A percentile compares a stretch with the other conserved stretches of the same genome.
Evolutionary conservation across 306 rosid species (phyloP).

Genomic region (Purshia tridentata): DNA sequence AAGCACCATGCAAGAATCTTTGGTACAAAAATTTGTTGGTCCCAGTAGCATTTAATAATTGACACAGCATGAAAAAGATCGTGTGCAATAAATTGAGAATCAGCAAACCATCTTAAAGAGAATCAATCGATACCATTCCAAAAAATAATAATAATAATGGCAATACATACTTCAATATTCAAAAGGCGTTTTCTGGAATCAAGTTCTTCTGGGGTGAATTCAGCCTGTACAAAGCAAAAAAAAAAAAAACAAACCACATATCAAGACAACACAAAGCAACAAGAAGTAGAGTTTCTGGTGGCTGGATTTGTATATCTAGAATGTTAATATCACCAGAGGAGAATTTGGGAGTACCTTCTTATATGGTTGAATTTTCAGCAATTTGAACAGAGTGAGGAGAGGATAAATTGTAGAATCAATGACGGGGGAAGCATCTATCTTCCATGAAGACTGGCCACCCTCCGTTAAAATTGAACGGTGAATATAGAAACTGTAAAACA

Average conservation of each 20-base stretch:
- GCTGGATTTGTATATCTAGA: conserved; percentile 4
- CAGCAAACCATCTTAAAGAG: background rate
- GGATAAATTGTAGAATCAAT: conserved; percentile 58
- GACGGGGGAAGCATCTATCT: conserved; percentile 50
- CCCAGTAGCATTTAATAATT: background rate
- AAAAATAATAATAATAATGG: background rate
- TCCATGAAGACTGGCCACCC: conserved; percentile 55
- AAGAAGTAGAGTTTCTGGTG: background rate
- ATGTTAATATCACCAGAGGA: background rate
- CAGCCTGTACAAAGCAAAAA: conserved; percentile 55
- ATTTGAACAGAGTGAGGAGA: conserved; percentile 52
- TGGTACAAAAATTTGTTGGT: background rate
- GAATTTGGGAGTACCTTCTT: conserved; percentile 41
- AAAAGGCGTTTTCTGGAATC: conserved; percentile 66
- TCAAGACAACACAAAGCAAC: background rate
- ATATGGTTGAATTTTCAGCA: conserved; percentile 58
- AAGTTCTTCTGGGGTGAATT: conserved; percentile 75
- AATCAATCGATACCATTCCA: too few relatives aligned
- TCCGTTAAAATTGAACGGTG: conserved; percentile 47
- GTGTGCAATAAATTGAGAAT: background rate
- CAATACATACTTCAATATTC: conserved; percentile 46
- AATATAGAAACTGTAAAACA: conserved; percentile 58
- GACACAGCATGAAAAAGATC: background rate
- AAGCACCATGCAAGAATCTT: background rate
- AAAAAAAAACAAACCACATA: background rate